phyloP scores from a whole-genome alignment of 2,329 filamentous ascomycete species.

The Aureobasidium pullulans region DNA sequence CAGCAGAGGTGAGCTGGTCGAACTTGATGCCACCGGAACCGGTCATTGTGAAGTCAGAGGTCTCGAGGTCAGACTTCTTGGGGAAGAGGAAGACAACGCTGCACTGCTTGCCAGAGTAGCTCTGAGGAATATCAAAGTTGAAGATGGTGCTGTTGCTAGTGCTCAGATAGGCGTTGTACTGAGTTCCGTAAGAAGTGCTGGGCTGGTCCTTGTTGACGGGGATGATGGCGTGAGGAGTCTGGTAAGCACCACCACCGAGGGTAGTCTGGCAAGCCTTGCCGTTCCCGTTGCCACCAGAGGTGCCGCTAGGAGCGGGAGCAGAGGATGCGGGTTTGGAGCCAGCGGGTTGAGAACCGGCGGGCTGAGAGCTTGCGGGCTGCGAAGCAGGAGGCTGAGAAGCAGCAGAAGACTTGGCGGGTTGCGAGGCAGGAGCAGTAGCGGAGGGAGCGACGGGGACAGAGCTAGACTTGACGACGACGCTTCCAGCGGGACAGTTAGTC shows the following conservation, averaged over 20 bases:
- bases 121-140: conserved; percentile 39
- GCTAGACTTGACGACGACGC: conserved; percentile 19
- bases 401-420: not conserved
- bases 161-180: conserved; percentile 34
- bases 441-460: conserved; percentile 28
- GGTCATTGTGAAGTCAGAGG: conserved; percentile 29
- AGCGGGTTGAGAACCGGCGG: not conserved
- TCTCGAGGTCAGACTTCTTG: conserved; percentile 25
- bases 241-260: conserved; percentile 27
- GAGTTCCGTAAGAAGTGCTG: conserved; percentile 32
- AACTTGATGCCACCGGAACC: conserved; percentile 33
- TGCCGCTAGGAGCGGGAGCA: not conserved
- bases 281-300: conserved; percentile 1
- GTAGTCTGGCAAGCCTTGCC: conserved; percentile 20
- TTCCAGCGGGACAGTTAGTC: conserved; percentile 26
- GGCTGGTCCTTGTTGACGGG: conserved; percentile 32
- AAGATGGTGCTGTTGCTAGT: conserved; percentile 34
- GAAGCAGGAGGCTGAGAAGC: not conserved
- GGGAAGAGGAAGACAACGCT: conserved; percentile 43
- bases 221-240: conserved; percentile 30
- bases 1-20: conserved; percentile 20
- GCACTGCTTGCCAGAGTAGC: conserved; percentile 37
- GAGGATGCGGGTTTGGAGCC: not conserved
- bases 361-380: not conserved
- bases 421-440: not conserved